Evolutionary conservation across 2,329 filamentous ascomycete genomes (phyloP).

Genomic region (Dothistroma septosporum): DNA sequence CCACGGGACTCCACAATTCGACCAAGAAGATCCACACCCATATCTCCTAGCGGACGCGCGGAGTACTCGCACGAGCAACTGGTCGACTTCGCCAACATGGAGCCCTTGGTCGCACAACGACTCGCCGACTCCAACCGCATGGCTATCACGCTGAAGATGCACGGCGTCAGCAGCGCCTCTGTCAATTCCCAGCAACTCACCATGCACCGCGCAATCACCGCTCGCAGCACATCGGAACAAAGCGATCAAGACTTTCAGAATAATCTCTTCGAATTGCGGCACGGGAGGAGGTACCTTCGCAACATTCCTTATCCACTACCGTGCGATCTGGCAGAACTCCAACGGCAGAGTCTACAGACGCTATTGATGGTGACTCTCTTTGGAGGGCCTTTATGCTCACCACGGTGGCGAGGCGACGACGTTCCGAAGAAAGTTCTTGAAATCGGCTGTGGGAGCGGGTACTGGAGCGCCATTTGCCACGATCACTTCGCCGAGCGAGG

Average conservation of each 20-base stretch:
- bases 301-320: conserved; percentile 83
- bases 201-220: conserved; percentile 7
- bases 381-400: conserved; percentile 72
- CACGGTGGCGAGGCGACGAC: conserved; percentile 57
- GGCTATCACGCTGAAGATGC: background rate
- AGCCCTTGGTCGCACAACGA: conserved; percentile 6
- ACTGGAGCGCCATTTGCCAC: conserved; percentile 87
- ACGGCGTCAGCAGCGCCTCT: background rate
- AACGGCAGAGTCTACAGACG: conserved; percentile 80
- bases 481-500: conserved; percentile 69
- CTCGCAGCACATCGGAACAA: conserved; percentile 8
- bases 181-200: background rate
- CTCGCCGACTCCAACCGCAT: background rate
- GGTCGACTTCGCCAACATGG: conserved; percentile 6
- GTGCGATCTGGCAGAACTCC: conserved; percentile 79
- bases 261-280: conserved; percentile 52
- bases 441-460: conserved; percentile 78
- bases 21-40: background rate
- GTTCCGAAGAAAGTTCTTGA: conserved; percentile 78
- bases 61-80: background rate
- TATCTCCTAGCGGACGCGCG: background rate
- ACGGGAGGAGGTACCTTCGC: conserved; percentile 78
- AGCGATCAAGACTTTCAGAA: conserved; percentile 10
- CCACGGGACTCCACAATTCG: conserved; percentile 5
- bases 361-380: conserved; percentile 77